Percentiles rank a stretch among this genome's conserved stretches.
Evolutionary conservation across 148 eudicot genomes (phyloP).

Genomic region (Rhododendron henanense): DNA sequence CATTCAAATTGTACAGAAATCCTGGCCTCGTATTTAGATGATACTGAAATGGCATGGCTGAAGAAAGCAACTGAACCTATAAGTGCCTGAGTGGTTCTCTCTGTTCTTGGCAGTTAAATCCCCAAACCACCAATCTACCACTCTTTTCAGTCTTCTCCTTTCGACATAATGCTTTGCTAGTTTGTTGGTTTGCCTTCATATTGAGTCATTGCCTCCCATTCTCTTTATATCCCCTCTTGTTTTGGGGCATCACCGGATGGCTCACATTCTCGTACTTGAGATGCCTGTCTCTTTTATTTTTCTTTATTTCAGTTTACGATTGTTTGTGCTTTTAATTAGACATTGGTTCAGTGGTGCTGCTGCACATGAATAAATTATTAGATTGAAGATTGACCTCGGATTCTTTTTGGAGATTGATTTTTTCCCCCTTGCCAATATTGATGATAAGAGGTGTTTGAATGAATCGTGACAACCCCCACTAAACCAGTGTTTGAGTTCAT

Average conservation of each 20-base stretch:
- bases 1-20: conserved; percentile 68
- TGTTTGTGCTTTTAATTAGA: neutral
- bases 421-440: neutral
- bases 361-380: neutral
- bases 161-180: neutral
- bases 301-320: neutral
- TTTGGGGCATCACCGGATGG: neutral
- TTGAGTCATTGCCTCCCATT: neutral
- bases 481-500: neutral
- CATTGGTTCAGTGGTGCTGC: neutral
- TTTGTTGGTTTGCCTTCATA: neutral
- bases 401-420: neutral
- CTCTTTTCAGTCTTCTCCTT: neutral
- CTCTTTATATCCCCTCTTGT: neutral
- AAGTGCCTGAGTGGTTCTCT: conserved; percentile 26
- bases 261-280: conserved; percentile 6
- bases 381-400: neutral
- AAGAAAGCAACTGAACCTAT: conserved; percentile 73
- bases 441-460: neutral
- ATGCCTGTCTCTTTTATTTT: neutral
- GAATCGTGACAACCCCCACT: neutral
- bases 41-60: conserved; percentile 69
- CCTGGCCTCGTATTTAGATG: conserved; percentile 58
- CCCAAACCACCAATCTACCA: neutral
- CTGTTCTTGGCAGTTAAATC: neutral